Evolutionary conservation across 2,329 filamentous ascomycete species (phyloP).

Genomic region (Colletotrichum orchidophilum): DNA sequence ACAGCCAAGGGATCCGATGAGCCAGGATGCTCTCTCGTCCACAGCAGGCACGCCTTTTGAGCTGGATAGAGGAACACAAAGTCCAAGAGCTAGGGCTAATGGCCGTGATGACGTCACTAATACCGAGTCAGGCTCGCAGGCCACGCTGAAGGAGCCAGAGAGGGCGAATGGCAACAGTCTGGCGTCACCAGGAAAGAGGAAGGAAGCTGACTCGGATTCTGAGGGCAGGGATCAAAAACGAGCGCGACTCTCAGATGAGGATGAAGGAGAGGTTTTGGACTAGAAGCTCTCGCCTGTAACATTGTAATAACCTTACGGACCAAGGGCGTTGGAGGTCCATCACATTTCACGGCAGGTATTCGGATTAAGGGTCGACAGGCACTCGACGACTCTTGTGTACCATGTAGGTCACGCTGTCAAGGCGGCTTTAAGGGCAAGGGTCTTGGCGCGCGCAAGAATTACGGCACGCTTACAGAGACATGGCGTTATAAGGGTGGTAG

Average conservation of each 20-base stretch:
- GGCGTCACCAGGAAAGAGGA: constrained; percentile 53
- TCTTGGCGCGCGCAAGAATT: neutral
- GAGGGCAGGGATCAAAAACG: constrained; percentile 54
- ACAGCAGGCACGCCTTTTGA: constrained; percentile 59
- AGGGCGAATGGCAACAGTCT: constrained; percentile 41
- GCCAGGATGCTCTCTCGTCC: constrained; percentile 57
- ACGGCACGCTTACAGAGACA: constrained; percentile 3
- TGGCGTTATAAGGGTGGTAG: constrained; percentile 12
- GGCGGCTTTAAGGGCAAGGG: neutral
- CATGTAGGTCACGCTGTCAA: neutral
- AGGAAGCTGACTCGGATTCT: constrained; percentile 48
- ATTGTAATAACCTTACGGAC: constrained; percentile 23
- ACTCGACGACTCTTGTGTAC: constrained; percentile 8
- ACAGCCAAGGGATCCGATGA: constrained; percentile 55
- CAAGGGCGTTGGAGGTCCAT: constrained; percentile 17
- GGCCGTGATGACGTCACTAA: constrained; percentile 47
- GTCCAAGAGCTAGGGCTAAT: constrained; percentile 53
- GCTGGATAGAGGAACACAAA: constrained; percentile 59
- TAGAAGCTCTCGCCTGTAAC: constrained; percentile 7
- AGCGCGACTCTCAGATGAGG: constrained; percentile 54
- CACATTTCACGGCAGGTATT: neutral
- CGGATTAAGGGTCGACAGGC: neutral
- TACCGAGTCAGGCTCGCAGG: constrained; percentile 47
- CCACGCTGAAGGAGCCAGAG: constrained; percentile 39
- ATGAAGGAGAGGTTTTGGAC: constrained; percentile 55